Evolutionary conservation across 176 grass and related monocot genomes (phyloP).

Genomic region (Musa itinerans): DNA sequence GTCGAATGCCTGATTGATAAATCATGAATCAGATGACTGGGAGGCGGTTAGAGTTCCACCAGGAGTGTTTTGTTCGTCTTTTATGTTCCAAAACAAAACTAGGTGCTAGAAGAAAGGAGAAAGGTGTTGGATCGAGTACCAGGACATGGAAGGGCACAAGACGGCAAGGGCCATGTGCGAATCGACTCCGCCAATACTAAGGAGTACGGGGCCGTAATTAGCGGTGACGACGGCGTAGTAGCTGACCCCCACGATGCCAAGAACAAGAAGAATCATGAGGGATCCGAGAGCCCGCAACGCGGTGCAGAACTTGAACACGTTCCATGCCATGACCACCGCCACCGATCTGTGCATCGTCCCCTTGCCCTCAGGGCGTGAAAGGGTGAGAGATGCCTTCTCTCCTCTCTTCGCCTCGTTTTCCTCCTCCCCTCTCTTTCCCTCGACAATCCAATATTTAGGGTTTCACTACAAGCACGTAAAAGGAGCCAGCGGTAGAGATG

Average conservation of each 20-base stretch:
- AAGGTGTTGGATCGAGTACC: conserved; percentile 22
- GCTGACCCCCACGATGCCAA: conserved; percentile 66
- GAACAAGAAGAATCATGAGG: conserved; percentile 85
- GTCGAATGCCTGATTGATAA: too few relatives aligned
- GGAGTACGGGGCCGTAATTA: conserved; percentile 67
- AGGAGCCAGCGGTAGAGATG: too few relatives aligned
- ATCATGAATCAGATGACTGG: too few relatives aligned
- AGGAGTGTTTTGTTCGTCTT: too few relatives aligned
- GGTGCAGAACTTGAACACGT: conserved; percentile 93
- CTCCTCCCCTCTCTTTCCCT: too few relatives aligned
- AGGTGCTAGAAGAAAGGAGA: too few relatives aligned
- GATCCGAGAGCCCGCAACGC: conserved; percentile 74
- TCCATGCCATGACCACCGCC: conserved; percentile 66
- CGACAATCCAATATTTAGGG: too few relatives aligned
- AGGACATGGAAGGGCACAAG: conserved; percentile 77
- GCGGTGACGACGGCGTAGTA: conserved; percentile 81
- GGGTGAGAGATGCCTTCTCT: neutral
- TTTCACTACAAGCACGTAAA: too few relatives aligned
- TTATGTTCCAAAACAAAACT: too few relatives aligned
- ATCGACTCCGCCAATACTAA: conserved; percentile 15
- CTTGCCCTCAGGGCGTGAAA: neutral
- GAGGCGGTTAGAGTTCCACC: conserved; percentile 25
- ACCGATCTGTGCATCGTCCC: conserved; percentile 66
- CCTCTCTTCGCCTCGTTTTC: neutral
- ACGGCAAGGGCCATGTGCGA: conserved; percentile 40